Conservation (phyloP, 495 filamentous ascomycete species). For the Penicillium paradoxum region DNA sequence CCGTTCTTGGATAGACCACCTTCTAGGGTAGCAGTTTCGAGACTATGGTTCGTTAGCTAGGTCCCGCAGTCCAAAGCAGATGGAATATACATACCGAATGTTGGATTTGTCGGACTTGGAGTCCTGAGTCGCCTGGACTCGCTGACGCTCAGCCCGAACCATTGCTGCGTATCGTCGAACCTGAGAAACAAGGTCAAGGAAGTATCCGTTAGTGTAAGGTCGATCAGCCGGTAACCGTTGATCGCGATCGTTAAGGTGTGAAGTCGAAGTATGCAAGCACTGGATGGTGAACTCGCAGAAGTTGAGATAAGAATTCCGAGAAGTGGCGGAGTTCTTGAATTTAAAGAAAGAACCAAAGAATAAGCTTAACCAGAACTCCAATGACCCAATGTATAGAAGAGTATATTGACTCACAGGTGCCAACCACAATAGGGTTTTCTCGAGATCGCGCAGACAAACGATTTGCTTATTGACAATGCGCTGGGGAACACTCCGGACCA, state of each 20-base stretch:
- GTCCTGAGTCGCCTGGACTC: constrained; percentile 20
- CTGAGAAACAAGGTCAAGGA: constrained; percentile 88
- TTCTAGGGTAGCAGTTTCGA: constrained; percentile 59
- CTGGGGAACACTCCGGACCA: constrained; percentile 67
- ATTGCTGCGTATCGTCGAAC: constrained; percentile 65
- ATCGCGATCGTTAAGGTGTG: constrained; percentile 73
- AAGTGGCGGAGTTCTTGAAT: constrained; percentile 68
- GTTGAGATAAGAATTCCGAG: constrained; percentile 63
- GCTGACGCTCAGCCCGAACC: constrained; percentile 50
- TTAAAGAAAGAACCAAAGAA: constrained; percentile 34
- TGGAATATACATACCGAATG: background rate
- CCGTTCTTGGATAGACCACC: constrained; percentile 75
- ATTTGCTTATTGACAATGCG: constrained; percentile 78
- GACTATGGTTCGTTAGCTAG: constrained; percentile 36
- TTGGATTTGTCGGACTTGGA: constrained; percentile 4
- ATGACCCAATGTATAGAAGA: constrained; percentile 13
- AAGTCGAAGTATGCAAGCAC: constrained; percentile 77
- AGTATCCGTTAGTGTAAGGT: constrained; percentile 88
- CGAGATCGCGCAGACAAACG: constrained; percentile 77
- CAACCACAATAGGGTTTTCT: constrained; percentile 81
- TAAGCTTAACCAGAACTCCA: constrained; percentile 60
- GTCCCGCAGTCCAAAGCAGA: background rate
- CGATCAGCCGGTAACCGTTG: constrained; percentile 73
- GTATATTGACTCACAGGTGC: constrained; percentile 73
- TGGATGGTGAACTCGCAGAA: constrained; percentile 86